These are phyloP conservation scores for Papiliotrema nemorosa DNA, from an alignment of 1,284 basidiomycete species.

Conservation along the genomic window DNA sequence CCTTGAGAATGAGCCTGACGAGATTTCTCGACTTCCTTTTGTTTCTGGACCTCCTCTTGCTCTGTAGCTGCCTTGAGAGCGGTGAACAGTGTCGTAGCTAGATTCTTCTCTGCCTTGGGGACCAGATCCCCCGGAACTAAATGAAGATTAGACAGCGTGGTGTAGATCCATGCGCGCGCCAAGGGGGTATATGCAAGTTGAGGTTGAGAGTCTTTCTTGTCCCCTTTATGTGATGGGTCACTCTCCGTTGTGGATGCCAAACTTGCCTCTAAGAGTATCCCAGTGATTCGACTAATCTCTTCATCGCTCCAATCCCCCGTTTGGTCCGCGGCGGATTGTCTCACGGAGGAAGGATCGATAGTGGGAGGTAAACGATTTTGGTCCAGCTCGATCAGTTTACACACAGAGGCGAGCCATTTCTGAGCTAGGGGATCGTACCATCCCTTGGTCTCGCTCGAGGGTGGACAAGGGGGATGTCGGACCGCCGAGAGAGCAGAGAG, in stretches of 20 bases:
- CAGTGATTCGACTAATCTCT: constrained; percentile 27
- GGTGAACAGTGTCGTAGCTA: constrained; percentile 48
- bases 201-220: constrained; percentile 6
- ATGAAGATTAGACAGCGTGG: constrained; percentile 40
- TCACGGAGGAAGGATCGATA: constrained; percentile 27
- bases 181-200: constrained; percentile 46
- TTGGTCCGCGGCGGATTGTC: constrained; percentile 24
- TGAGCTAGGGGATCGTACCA: constrained; percentile 23
- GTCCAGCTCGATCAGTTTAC: constrained; percentile 36
- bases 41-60: constrained; percentile 8
- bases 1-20: constrained; percentile 48
- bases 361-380: constrained; percentile 27
- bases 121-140: constrained; percentile 35
- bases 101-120: constrained; percentile 42
- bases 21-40: constrained; percentile 44
- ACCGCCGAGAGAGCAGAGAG: constrained; percentile 34
- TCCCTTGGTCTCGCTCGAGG: constrained; percentile 1
- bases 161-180: constrained; percentile 40
- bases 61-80: constrained; percentile 37
- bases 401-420: constrained; percentile 36
- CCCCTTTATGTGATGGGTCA: no score
- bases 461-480: constrained; percentile 13
- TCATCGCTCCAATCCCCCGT: constrained; percentile 26
- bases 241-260: constrained; percentile 29
- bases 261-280: constrained; percentile 35